Conservation (phyloP, 163 green algal species). For the Trebouxia gelatinosa region DNA sequence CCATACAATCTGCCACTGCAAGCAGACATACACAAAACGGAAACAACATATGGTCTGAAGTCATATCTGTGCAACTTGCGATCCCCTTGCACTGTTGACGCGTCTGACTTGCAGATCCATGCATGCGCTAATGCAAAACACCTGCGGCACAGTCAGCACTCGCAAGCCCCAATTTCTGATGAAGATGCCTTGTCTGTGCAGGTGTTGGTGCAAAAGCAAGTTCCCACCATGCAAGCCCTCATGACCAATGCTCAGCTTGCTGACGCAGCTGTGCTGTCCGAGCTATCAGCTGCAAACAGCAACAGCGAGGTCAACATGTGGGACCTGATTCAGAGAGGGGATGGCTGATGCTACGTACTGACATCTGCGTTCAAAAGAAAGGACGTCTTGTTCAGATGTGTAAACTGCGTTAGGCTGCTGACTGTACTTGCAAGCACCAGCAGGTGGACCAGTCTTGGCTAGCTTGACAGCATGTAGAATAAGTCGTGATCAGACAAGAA, state of each 20-base stretch:
- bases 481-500: too few species aligned
- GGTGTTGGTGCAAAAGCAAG: conserved; percentile 1
- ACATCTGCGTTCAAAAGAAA: too few species aligned
- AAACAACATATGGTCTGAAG: background rate
- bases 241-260: background rate
- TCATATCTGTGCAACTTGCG: background rate
- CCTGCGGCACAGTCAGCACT: background rate
- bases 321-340: conserved; percentile 44
- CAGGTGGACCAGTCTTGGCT: too few species aligned
- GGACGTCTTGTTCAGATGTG: too few species aligned
- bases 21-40: background rate
- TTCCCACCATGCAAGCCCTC: conserved; percentile 2
- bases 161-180: too few species aligned
- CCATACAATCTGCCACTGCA: background rate
- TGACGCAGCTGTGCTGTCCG: background rate
- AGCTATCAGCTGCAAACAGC: background rate
- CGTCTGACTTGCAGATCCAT: background rate
- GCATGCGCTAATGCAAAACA: background rate
- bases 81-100: background rate
- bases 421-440: too few species aligned
- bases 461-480: too few species aligned
- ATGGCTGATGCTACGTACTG: too few species aligned
- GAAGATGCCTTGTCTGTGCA: conserved; percentile 30
- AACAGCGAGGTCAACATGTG: conserved; percentile 41
- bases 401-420: too few species aligned